Evolutionary conservation across 805 yeast genomes (phyloP), one percentile per base, ranked within the genome.

Genomic region (Saturnispora mendoncae): DNA sequence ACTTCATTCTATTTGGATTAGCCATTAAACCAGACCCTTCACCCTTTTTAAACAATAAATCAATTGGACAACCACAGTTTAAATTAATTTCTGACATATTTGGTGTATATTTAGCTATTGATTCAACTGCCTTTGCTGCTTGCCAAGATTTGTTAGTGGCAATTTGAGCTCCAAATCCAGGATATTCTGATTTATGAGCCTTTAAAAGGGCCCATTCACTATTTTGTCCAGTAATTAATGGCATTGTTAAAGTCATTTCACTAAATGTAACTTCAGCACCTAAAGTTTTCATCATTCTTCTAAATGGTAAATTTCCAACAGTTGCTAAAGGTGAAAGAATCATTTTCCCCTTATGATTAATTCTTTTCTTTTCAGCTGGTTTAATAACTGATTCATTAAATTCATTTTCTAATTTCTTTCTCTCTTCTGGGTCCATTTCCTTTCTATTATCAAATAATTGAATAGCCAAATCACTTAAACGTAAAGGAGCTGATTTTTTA

Each of bases 41-140:
- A 31, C 99, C 99, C 57, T 84, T 86, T 51, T 90, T 76, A 61
- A 80, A 92, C n/a, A 92, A 67, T 52, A 92, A 69, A 58, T 94
- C 98, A 51, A 92, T 92, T 13, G 99, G 99, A 61, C 99, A 92
- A 2, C 99, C 99, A 56, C 95, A 82, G 63, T 92, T 92, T 54
- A 92, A 71, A 58, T 92, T 92, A 49, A 92, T 67, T 56, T 92
- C 97, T 24, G 81, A 73, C n/a, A 83, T 75, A 43, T 71, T 59
- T 17, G 50, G 52, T 18, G 82, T 71, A 39, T 74, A 71, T 43
- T 71, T 69, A 14, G 73, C 66, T 18, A 85, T 63, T 7, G 80
- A 78, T 60, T 92, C 96, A n/a, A 92, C 79, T 2, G 95, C 94
- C 60, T 86, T 86, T 21, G 86, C 75, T 2, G 94, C 95, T 53